Base-by-base conservation (phyloP, 2,329 filamentous ascomycete genomes). In the Xylariales sp. region DNA sequence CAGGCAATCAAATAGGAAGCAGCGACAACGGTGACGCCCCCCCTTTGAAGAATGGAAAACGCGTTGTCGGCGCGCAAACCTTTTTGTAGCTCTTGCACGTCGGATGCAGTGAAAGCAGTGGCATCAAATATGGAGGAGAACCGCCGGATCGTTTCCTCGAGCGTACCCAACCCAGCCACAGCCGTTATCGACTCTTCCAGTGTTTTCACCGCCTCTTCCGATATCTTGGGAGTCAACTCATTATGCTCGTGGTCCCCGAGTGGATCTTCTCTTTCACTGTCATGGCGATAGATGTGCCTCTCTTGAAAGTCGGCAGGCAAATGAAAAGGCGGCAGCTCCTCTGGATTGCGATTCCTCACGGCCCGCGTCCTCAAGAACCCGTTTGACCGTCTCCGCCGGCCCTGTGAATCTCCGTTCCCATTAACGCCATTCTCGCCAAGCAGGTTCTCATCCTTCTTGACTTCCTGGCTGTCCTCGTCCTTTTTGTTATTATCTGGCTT, bases 251-350 rank as follows among this genome's bases (percentile, higher is more conserved):
- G 8, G 29, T 7, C 29, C 8, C 8, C 7, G 29, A 32, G 14
- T 7, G 29, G 14, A 15, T 8, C 9, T 14, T 10, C 29, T 32
- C 10, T 42, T 40, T 39, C 40, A 46, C 65, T 59, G 22, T 68
- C 58, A 21, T 58, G 52, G 8, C 69, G 52, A 34, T 57, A 56
- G 20, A 85, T 69, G 41, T 74, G 74, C 15, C 64, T 58, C 28
- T 71, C 61, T 40, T 78, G 59, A 46, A 85, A 86, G 59, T 69
- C 73, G 42, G 68, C 59, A 1, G 82, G 79, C 11, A 86, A 61
- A 37, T 70, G 64, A 16, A 78, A 62, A 3, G 69, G 65, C n/a
- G 76, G 76, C 9, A 78, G 50, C 32, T 66, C 64, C 19, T 65
- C 60, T 24, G 62, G 59, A 58, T 61, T 52, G 54, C 49, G 51